Conservation (phyloP, 2,329 filamentous ascomycete genomes). For the Fusarium miscanthi region DNA sequence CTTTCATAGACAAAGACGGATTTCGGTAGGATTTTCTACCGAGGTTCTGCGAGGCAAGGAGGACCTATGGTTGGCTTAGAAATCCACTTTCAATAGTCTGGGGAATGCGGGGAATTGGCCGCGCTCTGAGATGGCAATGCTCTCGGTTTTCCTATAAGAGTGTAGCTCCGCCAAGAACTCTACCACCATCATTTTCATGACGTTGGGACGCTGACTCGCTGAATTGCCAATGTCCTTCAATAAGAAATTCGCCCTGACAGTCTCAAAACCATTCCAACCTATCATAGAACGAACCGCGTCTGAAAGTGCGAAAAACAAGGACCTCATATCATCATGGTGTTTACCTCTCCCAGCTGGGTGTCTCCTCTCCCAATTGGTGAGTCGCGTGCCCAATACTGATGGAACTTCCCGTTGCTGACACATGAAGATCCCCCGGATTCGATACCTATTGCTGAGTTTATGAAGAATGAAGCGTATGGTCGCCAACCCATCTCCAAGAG, state of each 20-base stretch:
- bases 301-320: not conserved
- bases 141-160: constrained; percentile 6
- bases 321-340: not conserved
- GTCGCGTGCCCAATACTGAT: not conserved
- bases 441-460: constrained; percentile 18
- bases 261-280: not conserved
- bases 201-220: not conserved
- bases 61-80: not conserved
- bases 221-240: not conserved
- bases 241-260: not conserved
- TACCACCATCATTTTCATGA: not conserved
- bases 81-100: not conserved
- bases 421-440: constrained; percentile 8
- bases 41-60: not conserved
- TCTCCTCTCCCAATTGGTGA: constrained; percentile 4
- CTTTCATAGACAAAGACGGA: not conserved
- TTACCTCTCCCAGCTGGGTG: constrained; percentile 5
- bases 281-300: not conserved
- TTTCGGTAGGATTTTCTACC: not conserved
- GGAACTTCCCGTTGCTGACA: not conserved
- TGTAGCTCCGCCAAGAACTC: not conserved
- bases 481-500: constrained; percentile 70
- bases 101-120: not conserved
- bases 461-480: constrained; percentile 16
- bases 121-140: not conserved